Base-by-base conservation (phyloP, 495 filamentous ascomycete species). In the Trichoderma orchidacearum region DNA sequence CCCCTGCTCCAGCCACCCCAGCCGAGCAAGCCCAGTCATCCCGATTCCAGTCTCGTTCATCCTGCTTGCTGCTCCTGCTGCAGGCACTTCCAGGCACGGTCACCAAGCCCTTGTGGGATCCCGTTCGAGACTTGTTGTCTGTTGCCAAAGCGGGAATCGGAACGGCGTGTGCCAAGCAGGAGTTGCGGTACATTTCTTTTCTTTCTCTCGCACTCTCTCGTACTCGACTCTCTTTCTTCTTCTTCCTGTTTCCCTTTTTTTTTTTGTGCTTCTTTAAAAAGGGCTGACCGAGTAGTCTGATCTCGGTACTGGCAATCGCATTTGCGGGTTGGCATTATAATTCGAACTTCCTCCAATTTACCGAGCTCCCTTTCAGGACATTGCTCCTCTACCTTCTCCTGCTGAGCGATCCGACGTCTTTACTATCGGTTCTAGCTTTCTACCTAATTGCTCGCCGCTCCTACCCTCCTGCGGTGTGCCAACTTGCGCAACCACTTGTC, bases 71-170 rank as follows among this genome's bases (percentile, higher is more conserved):
- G n/a, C n/a, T n/a, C n/a, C n/a, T 48, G 41, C 41, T 48, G 41
- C 41, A 48, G 41, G 41, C 41, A 48, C 41, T 48, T 48, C 36
- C 41, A 48, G 41, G 41, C 41, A 48, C 41, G 41, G 41, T 27
- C 41, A 23, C 41, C 9, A 48, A 48, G 36, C 36, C 36, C 36
- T 48, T 48, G 41, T 27, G 21, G 41, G 18, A 27, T 23, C 41
- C 41, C 41, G 18, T 48, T 23, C 41, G 18, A 25, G 41, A 23
- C 21, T 23, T 45, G 38, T 48, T 9, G 21, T 27, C 41, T 48
- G 41, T 23, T 15, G 38, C 38, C n/a, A 35, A 13, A 35, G 32
- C 32, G 32, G 32, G 8, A 48, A 48, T 48, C 41, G 41, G 41
- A 48, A 48, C 41, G 9, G 18, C 41, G 38, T 21, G 12, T 23